Conservation (phyloP, 805 yeast genomes). For the Ogataea glucozyma region DNA sequence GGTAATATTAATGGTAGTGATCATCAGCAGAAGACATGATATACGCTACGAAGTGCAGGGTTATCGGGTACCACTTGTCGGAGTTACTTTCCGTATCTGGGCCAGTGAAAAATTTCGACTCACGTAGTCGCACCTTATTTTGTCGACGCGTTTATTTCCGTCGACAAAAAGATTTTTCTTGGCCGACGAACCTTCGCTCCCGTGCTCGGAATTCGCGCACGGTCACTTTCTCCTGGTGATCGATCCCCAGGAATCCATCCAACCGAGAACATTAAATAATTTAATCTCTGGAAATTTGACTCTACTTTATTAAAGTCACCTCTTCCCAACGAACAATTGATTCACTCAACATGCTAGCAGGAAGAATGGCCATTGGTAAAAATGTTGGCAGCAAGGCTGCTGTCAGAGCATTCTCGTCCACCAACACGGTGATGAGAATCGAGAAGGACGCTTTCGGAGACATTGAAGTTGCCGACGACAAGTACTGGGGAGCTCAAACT, state of each 20-base stretch:
- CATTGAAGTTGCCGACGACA: conserved; percentile 81
- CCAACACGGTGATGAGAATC: conserved; percentile 48
- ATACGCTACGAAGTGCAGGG: too few species aligned
- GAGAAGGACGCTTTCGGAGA: conserved; percentile 98
- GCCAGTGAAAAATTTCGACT: too few species aligned
- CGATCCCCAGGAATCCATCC: too few species aligned
- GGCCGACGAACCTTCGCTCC: conserved; percentile 1
- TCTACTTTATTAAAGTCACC: too few species aligned
- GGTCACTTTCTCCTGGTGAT: too few species aligned
- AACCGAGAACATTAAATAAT: too few species aligned
- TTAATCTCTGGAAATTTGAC: too few species aligned
- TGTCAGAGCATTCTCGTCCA: conserved; percentile 33
- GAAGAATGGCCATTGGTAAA: conserved; percentile 22
- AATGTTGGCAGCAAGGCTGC: conserved; percentile 16
- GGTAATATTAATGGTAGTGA: neutral
- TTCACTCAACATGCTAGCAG: conserved; percentile 25
- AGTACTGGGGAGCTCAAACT: conserved; percentile 99
- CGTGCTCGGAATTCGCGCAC: conserved; percentile 9
- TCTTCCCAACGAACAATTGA: neutral
- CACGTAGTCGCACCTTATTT: too few species aligned
- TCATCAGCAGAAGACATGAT: too few species aligned
- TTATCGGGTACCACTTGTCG: too few species aligned
- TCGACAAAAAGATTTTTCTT: neutral
- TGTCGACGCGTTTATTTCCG: too few species aligned
- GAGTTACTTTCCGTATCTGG: too few species aligned